These are phyloP conservation scores for Monosporascus ibericus DNA, from an alignment of 2,329 filamentous ascomycete species.

Conservation along the genomic window DNA sequence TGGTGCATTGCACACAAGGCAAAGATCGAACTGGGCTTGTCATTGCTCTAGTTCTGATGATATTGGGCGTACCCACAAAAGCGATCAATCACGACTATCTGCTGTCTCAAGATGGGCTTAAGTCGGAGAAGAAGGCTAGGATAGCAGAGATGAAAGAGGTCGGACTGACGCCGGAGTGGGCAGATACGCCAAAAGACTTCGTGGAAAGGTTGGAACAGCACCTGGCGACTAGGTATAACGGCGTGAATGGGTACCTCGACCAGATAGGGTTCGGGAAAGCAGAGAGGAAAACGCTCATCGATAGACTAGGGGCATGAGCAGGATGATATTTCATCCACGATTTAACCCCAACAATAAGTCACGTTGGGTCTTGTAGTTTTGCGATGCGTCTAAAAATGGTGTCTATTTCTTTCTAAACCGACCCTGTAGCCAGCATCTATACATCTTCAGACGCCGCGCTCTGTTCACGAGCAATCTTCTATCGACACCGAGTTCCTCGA, in stretches of 20 bases:
- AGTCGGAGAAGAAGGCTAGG: conserved; percentile 54
- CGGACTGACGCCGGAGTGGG: conserved; percentile 70
- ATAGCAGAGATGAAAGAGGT: conserved; percentile 63
- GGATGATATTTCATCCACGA: too few species aligned
- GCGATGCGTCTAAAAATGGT: not conserved
- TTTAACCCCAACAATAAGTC: not conserved
- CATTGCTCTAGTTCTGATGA: conserved; percentile 60
- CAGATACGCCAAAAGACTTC: conserved; percentile 57
- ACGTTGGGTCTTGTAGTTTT: not conserved
- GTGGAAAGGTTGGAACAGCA: conserved; percentile 53
- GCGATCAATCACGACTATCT: conserved; percentile 69
- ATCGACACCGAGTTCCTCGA: conserved; percentile 77
- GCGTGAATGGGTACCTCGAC: conserved; percentile 59
- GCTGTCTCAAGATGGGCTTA: conserved; percentile 55
- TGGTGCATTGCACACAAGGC: conserved; percentile 83
- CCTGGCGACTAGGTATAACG: conserved; percentile 57
- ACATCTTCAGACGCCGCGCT: conserved; percentile 91
- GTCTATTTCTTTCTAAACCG: conserved; percentile 65
- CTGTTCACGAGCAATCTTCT: conserved; percentile 88
- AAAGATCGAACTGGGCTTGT: conserved; percentile 79
- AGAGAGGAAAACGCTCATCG: conserved; percentile 35
- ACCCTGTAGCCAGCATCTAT: conserved; percentile 91
- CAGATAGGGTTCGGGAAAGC: conserved; percentile 50
- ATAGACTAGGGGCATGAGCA: conserved; percentile 34
- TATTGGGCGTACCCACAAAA: conserved; percentile 48